Evolutionary conservation across 306 rosid genomes (phyloP), one percentile per base, ranked within the genome.

Genomic region (Delonix regia): DNA sequence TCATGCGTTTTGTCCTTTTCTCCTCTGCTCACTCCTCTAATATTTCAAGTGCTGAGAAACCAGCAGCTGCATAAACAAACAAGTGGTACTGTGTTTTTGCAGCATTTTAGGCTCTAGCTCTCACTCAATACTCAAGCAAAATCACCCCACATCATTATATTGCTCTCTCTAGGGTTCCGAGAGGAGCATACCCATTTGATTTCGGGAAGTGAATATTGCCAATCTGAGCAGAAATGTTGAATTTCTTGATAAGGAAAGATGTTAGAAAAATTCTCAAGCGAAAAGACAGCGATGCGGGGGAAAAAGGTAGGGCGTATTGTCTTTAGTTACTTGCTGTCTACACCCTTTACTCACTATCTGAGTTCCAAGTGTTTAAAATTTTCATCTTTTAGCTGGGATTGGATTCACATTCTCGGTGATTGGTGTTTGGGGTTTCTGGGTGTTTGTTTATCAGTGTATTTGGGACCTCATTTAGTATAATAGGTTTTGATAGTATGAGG

Each of bases 211-310:
- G 53, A 30, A 55, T 48, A 6, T 69, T 74, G 66, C 69, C 56
- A 73, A 55, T 57, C 27, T 63, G 47, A 73, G 71, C 11, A 44
- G 69, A 82, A 71, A 94, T 94, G 99, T 85, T 92, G 12, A 87
- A 79, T 61, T 91, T 95, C 87, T 82, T 95, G 1, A 41, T 30
- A 14, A 84, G 86, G 65, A 95, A 95, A 88, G 91, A 87, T 57
- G 89, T 91, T 9, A 86, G 92, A 73, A 95, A 90, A 91, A 91
- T 89, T 83, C 98, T 95, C 78, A 95, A 95, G 82, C 95, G 97
- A 83, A 91, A 92, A 76, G 99, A 92, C 69, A 95, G 98, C 68
- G 99, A 95, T 88, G 98, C 97, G 65, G 99, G 99, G 25, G 91
- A 92, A 82, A 92, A 83, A 80, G 98, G 99, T 30, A 3, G 63